Base-by-base conservation (phyloP, 805 yeast genomes). In the Myxozyma sirexii region DNA sequence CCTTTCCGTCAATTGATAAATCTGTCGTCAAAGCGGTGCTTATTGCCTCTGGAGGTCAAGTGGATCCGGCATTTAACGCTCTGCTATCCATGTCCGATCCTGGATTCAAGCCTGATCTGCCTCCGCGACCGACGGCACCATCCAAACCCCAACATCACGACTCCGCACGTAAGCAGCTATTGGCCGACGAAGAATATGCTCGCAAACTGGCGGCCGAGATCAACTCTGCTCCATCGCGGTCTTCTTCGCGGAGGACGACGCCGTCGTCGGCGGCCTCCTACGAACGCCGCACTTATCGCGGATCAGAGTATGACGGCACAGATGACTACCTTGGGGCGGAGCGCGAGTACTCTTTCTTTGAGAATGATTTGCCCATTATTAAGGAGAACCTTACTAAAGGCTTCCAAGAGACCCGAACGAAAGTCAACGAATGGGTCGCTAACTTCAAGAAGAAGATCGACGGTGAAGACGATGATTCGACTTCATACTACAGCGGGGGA, bases 1-100 rank as follows among this genome's bases (percentile, higher is more conserved):
- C 97, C 0, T 93, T 93, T 72, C 98, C 99, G 0, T 76, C 78
- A 17, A 74, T 84, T 24, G 96, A 90, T 43, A 87, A 82, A 31
- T 82, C 84, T 62, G 82, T 85, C 67, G 79, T 90, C 63, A 83
- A 85, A 56, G 91, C 96, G 29, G 86, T 90, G 0, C 77, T 92
- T 57, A 88, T 94, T 71, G 98, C 98, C 1, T 84, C 96, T 19
- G 83, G 80, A 49, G 97, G 96, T 29, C 78, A 81, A 49, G 72
- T 90, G 45, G 97, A 90, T 67, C 85, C 88, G 0, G 96, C 97
- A 0, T 93, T 93, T 77, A 88, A 87, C 72, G 97, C 97, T 0
- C 77, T 92, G 68, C 77, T 93, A 60, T 90, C 82, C 67, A 75
- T 90, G 56, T 85, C 89, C 17, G 97, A 92, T 59, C 60, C 62